Evolutionary conservation across 1,139 yeast genomes (phyloP).

Genomic region (Kodamaea anthophila): DNA sequence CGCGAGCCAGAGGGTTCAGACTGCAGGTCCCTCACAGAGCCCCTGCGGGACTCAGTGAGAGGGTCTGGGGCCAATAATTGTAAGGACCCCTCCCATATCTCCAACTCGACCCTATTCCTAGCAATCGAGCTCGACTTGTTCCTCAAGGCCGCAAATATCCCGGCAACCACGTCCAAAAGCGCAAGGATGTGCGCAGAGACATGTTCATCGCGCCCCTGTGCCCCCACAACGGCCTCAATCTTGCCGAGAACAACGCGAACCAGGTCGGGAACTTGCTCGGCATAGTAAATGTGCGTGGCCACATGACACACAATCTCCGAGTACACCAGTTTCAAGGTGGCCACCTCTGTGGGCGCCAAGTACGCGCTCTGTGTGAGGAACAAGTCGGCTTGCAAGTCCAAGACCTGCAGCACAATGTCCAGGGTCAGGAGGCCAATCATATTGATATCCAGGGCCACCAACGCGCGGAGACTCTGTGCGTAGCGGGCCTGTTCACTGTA

Average conservation of each 20-base stretch:
- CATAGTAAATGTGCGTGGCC: slow-evolving; percentile 68
- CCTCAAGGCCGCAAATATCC: slow-evolving; percentile 27
- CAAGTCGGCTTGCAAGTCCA: slow-evolving; percentile 51
- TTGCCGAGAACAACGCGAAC: slow-evolving; percentile 48
- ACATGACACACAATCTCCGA: slow-evolving; percentile 54
- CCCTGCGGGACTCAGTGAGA: not conserved
- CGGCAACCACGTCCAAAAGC: slow-evolving; percentile 28
- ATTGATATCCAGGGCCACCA: slow-evolving; percentile 73
- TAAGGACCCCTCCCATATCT: slow-evolving; percentile 40
- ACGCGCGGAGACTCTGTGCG: slow-evolving; percentile 52
- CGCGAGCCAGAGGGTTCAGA: too few species aligned
- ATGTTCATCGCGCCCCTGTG: slow-evolving; percentile 13
- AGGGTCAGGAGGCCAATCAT: slow-evolving; percentile 88
- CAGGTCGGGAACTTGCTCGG: slow-evolving; percentile 76
- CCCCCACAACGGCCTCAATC: slow-evolving; percentile 29
- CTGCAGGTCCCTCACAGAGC: too few species aligned
- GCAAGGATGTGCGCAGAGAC: slow-evolving; percentile 17
- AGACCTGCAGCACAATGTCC: slow-evolving; percentile 64
- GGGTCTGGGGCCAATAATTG: slow-evolving; percentile 26
- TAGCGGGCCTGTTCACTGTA: slow-evolving; percentile 41
- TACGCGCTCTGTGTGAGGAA: slow-evolving; percentile 23
- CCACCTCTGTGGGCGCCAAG: slow-evolving; percentile 18
- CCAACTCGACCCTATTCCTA: slow-evolving; percentile 37
- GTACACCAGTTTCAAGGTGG: slow-evolving; percentile 25
- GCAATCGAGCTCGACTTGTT: slow-evolving; percentile 28